Evolutionary conservation across 176 grass and related monocot species (phyloP).

Genomic region (Miscanthus lutarioriparius): DNA sequence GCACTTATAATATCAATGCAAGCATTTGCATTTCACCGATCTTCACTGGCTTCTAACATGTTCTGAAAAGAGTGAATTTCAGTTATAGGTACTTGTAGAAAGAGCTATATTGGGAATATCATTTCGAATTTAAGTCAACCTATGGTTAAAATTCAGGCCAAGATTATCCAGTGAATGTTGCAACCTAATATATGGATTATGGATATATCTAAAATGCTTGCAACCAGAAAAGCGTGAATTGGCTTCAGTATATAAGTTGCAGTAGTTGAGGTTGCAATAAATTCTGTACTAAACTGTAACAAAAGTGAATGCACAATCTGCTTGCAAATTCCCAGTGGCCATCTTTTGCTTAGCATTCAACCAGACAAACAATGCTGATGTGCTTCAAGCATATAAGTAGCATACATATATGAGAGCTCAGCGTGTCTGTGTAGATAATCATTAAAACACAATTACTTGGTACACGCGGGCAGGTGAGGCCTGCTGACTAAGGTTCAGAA

Average conservation of each 20-base stretch:
- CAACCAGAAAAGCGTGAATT: background rate
- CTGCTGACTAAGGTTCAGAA: background rate
- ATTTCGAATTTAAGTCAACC: constrained; percentile 10
- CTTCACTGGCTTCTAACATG: constrained; percentile 10
- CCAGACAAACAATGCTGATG: background rate
- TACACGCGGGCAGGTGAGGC: constrained; percentile 19
- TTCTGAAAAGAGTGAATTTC: constrained; percentile 42
- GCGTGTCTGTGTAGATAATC: background rate
- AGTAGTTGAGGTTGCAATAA: background rate
- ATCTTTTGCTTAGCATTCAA: background rate
- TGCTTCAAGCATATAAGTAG: background rate
- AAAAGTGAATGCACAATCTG: background rate
- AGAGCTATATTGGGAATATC: constrained; percentile 3
- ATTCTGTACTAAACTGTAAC: background rate
- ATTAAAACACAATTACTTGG: background rate
- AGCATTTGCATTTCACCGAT: constrained; percentile 29
- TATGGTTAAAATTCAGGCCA: background rate
- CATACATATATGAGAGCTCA: background rate
- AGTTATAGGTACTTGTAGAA: background rate
- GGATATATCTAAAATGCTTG: background rate
- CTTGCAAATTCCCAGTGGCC: background rate
- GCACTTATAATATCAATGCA: constrained; percentile 26
- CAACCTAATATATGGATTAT: background rate
- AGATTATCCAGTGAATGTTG: background rate
- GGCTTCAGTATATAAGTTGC: background rate